These are phyloP conservation scores for Biscutella laevigata DNA, from an alignment of 441 rosid species.

Conservation along the genomic window DNA sequence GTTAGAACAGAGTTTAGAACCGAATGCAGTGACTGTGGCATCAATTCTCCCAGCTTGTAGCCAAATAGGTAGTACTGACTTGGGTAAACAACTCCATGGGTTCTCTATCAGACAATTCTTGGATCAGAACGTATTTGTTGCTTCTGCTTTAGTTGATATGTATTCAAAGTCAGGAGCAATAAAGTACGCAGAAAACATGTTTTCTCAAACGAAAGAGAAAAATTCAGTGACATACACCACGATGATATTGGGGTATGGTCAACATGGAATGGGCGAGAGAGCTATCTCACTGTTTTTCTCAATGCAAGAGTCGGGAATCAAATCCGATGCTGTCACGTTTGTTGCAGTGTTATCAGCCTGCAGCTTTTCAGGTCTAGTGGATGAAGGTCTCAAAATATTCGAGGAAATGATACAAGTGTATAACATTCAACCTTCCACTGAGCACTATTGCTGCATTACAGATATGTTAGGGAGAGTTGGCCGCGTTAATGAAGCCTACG, in stretches of 20 bases:
- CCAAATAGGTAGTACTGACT: conserved; percentile 45
- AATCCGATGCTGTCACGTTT: conserved; percentile 63
- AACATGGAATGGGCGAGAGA: conserved; percentile 68
- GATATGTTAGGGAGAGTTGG: conserved; percentile 89
- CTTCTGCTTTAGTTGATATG: conserved; percentile 71
- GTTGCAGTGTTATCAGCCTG: conserved; percentile 79
- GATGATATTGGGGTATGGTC: conserved; percentile 79
- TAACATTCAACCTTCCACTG: conserved; percentile 47
- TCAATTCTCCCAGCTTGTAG: conserved; percentile 71
- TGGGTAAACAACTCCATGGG: conserved; percentile 80
- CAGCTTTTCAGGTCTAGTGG: conserved; percentile 66
- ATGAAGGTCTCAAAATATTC: conserved; percentile 66
- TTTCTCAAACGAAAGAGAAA: conserved; percentile 40
- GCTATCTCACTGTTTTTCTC: conserved; percentile 66
- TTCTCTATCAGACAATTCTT: conserved; percentile 48
- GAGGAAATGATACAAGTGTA: conserved; percentile 46
- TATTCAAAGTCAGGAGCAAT: conserved; percentile 74
- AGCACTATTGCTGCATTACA: conserved; percentile 70
- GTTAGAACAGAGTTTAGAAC: conserved; percentile 46
- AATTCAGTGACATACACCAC: conserved; percentile 65
- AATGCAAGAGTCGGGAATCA: conserved; percentile 40
- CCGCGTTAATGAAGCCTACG: conserved; percentile 65
- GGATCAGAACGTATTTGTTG: conserved; percentile 61
- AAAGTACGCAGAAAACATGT: conserved; percentile 48
- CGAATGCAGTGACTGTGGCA: conserved; percentile 66